Percentiles rank a stretch among this genome's conserved stretches.
Conservation (phyloP, 768 basidiomycete species). For the Amylocystis lapponica region DNA sequence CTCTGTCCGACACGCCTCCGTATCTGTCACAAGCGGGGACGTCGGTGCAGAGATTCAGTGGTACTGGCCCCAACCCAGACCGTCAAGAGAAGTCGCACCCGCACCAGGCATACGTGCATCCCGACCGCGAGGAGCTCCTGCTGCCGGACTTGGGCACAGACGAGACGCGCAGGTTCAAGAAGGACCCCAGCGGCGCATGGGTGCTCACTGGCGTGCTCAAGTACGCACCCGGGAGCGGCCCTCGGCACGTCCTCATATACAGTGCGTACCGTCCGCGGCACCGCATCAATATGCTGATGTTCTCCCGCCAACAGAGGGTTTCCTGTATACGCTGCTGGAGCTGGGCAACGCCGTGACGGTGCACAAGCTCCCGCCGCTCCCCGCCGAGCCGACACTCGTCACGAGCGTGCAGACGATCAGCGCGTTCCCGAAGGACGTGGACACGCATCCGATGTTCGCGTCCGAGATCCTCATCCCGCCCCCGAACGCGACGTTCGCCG, state of each 20-base stretch:
- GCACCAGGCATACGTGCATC: slow-evolving; percentile 59
- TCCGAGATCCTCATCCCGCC: slow-evolving; percentile 64
- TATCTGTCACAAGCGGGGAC: slow-evolving; percentile 35
- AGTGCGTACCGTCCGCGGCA: slow-evolving; percentile 41
- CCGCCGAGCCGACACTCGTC: slow-evolving; percentile 33
- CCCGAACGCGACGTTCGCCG: slow-evolving; percentile 45
- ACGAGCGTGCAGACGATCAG: slow-evolving; percentile 44
- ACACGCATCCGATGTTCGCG: slow-evolving; percentile 46
- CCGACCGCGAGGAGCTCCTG: slow-evolving; percentile 50
- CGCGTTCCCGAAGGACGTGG: slow-evolving; percentile 30
- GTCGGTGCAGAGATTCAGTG: slow-evolving; percentile 35
- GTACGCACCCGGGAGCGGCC: slow-evolving; percentile 56
- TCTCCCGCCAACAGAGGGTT: slow-evolving; percentile 40
- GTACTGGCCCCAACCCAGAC: slow-evolving; percentile 55
- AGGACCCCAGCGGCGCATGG: slow-evolving; percentile 41
- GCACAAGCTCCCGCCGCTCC: slow-evolving; percentile 45
- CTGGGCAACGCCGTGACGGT: slow-evolving; percentile 52
- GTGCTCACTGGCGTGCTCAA: slow-evolving; percentile 40
- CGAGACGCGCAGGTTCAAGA: slow-evolving; percentile 50
- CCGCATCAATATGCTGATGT: background rate
- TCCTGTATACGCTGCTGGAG: slow-evolving; percentile 65
- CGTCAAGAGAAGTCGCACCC: slow-evolving; percentile 74
- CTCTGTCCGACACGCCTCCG: slow-evolving; percentile 44
- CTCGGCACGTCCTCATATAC: slow-evolving; percentile 61
- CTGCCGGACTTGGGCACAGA: slow-evolving; percentile 77